A percentile compares a stretch with the other conserved stretches of the same genome.
These are phyloP conservation scores for Malassezia brasiliensis DNA, from an alignment of 1,284 basidiomycete species.

Conservation along the genomic window DNA sequence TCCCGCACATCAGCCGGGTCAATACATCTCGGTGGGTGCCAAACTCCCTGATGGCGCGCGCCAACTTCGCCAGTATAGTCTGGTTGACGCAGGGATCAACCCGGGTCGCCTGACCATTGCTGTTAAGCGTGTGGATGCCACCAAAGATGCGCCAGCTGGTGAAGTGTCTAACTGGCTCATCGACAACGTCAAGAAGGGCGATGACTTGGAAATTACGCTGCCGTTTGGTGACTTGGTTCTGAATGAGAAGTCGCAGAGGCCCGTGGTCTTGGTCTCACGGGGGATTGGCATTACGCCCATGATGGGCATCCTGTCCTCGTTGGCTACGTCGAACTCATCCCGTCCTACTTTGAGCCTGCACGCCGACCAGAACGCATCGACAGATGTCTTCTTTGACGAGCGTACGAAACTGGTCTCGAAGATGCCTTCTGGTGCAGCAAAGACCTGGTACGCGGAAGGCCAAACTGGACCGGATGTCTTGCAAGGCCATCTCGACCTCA, in stretches of 20 bases:
- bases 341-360: background rate
- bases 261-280: slow-evolving; percentile 7
- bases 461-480: background rate
- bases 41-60: slow-evolving; percentile 4
- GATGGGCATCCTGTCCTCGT: slow-evolving; percentile 7
- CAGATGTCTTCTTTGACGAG: slow-evolving; percentile 1
- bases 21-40: slow-evolving; percentile 13
- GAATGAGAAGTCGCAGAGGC: background rate
- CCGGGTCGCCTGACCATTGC: slow-evolving; percentile 5
- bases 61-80: slow-evolving; percentile 13
- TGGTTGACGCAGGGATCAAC: slow-evolving; percentile 1
- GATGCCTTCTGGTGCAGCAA: background rate
- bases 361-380: background rate
- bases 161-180: slow-evolving; percentile 14
- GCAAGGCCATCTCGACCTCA: background rate
- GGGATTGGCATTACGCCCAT: slow-evolving; percentile 15
- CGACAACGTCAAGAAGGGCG: slow-evolving; percentile 1
- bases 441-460: slow-evolving; percentile 1
- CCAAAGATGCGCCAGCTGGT: background rate
- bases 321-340: background rate
- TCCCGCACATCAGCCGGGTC: slow-evolving; percentile 8
- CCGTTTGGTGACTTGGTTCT: slow-evolving; percentile 13
- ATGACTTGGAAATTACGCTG: slow-evolving; percentile 3
- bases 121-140: background rate
- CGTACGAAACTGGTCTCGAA: background rate